phyloP scores from a whole-genome alignment of 768 basidiomycete species.

The Suillus hirtellus region DNA sequence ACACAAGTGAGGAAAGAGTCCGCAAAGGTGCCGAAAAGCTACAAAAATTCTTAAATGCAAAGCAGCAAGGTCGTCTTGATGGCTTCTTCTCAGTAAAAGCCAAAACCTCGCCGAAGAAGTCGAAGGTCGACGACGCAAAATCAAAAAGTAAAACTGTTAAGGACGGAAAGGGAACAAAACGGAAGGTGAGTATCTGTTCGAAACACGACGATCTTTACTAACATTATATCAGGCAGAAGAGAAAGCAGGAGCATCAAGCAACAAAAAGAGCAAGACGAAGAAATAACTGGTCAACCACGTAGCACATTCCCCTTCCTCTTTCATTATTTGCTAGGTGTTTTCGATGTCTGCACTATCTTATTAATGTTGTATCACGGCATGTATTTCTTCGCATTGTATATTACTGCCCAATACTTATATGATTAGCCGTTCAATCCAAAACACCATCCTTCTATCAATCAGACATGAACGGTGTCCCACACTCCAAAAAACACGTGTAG shows the following conservation, averaged over 20 bases:
- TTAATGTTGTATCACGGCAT: slow-evolving; percentile 4
- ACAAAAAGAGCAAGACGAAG: slow-evolving; percentile 45
- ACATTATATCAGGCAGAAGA: slow-evolving; percentile 34
- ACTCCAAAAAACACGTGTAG: slow-evolving; percentile 4
- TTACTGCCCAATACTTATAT: slow-evolving; percentile 1
- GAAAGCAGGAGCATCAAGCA: slow-evolving; percentile 29
- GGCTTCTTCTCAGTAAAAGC: slow-evolving; percentile 87
- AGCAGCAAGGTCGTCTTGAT: slow-evolving; percentile 96
- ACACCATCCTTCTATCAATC: background rate
- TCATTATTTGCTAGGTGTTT: slow-evolving; percentile 3
- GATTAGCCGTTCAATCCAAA: slow-evolving; percentile 3
- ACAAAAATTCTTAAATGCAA: slow-evolving; percentile 78
- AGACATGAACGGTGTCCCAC: background rate
- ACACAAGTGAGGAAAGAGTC: slow-evolving; percentile 89
- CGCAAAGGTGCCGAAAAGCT: slow-evolving; percentile 95
- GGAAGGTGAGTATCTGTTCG: slow-evolving; percentile 47
- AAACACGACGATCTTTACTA: slow-evolving; percentile 19
- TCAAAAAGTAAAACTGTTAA: slow-evolving; percentile 38
- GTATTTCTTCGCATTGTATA: slow-evolving; percentile 2
- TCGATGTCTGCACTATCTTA: slow-evolving; percentile 1
- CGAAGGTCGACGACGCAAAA: slow-evolving; percentile 35
- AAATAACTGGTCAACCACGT: slow-evolving; percentile 24
- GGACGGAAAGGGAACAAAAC: slow-evolving; percentile 41
- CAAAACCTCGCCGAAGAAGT: slow-evolving; percentile 51
- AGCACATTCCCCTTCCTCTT: background rate